Evolutionary conservation across 2,329 filamentous ascomycete species (phyloP).

Genomic region (Ustulina deusta): DNA sequence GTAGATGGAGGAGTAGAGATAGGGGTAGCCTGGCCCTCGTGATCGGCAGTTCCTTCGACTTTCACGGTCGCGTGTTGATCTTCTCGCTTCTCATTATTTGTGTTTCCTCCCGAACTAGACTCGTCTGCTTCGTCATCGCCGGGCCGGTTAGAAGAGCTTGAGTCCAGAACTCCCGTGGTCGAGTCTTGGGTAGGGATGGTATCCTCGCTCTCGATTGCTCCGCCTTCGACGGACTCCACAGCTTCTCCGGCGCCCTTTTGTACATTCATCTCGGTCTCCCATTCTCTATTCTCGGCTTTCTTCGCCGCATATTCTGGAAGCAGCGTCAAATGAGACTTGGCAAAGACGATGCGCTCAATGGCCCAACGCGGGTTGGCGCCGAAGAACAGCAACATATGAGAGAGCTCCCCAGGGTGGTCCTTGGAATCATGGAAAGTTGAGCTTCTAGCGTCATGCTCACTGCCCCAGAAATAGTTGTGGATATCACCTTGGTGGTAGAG

Average conservation of each 20-base stretch:
- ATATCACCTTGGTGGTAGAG: slow-evolving; percentile 39
- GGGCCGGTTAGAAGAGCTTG: background rate
- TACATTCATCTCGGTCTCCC: slow-evolving; percentile 29
- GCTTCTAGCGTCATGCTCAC: background rate
- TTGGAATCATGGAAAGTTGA: slow-evolving; percentile 43
- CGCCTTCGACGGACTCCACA: background rate
- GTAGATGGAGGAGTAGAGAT: slow-evolving; percentile 8
- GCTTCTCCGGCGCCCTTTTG: background rate
- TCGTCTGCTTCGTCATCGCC: background rate
- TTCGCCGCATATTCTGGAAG: slow-evolving; percentile 45
- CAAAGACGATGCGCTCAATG: slow-evolving; percentile 44
- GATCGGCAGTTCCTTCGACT: background rate
- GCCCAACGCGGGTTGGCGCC: slow-evolving; percentile 44
- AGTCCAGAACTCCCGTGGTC: background rate
- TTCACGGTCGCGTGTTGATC: background rate
- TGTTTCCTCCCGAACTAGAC: background rate
- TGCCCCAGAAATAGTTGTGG: slow-evolving; percentile 36
- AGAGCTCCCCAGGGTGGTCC: slow-evolving; percentile 37
- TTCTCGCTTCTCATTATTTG: background rate
- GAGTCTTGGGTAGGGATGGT: background rate
- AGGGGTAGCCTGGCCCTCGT: slow-evolving; percentile 6
- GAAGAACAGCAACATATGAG: slow-evolving; percentile 42
- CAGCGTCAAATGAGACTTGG: slow-evolving; percentile 41
- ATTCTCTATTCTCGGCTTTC: slow-evolving; percentile 42
- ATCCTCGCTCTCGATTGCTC: background rate